Evolutionary conservation across 768 basidiomycete genomes (phyloP), one percentile per base, ranked within the genome.

Genomic region (Podaxis mareebaensis): DNA sequence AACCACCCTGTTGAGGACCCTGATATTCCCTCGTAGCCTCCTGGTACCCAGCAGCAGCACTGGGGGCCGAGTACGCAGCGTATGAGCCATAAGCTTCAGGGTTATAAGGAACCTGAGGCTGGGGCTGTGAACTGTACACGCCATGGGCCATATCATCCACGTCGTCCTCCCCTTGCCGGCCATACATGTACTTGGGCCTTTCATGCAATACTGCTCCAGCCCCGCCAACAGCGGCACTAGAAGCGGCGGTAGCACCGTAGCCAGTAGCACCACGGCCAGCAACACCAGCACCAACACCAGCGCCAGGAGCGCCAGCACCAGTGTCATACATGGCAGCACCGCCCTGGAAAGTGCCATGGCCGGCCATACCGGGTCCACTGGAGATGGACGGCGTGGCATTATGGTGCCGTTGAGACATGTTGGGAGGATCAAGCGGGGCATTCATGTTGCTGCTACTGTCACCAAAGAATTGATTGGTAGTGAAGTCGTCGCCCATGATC

Each of bases 61-160:
- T 61, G 42, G 56, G 64, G 24, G 70, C 66, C 8, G 74, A 69
- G 62, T 78, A 79, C 6, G 75, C 67, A 24, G 69, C 77, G 58
- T 79, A 81, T 20, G 76, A 77, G 2, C 77, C 78, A 67, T 81
- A 83, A 0, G 77, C 78, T 58, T 83, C 80, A 17, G 77, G 69
- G 59, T 81, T 77, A 67, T 80, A 81, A 15, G 74, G 63, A 3
- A 64, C 67, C 66, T 81, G 79, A 6, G 65, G 64, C 57, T 77
- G 75, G 5, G 81, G 79, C 57, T 82, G 72, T 2, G 78, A 73
- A 67, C 78, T 78, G 68, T 80, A 82, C 7, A 75, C 72, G 30
- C 78, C 79, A 60, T 73, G 70, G 13, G 72, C 74, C 30, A 64
- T 68, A 8, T 71, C 69, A 38, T 79, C 77, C 10, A 70, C 70